Conservation (phyloP, 768 basidiomycete species). For the Tubosaeta sp. region DNA sequence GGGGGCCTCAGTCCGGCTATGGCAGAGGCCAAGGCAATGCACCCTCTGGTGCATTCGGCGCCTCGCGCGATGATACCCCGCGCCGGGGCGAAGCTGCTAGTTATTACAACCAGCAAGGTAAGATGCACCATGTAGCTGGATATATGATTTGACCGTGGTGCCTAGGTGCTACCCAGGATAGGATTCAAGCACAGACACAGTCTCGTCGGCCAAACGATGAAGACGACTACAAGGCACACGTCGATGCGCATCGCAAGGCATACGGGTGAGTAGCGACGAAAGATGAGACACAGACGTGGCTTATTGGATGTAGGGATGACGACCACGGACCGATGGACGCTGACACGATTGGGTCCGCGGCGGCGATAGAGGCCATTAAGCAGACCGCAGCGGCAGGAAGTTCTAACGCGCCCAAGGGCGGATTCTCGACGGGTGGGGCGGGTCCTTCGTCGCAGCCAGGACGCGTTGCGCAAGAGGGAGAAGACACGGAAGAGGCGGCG, state of each 20-base stretch:
- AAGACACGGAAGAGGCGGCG: slow-evolving; percentile 1
- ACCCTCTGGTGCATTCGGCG: slow-evolving; percentile 17
- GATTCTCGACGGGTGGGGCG: slow-evolving; percentile 5
- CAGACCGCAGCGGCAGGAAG: slow-evolving; percentile 15
- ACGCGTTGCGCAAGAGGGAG: background rate
- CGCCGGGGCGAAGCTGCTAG: slow-evolving; percentile 15
- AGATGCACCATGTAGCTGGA: background rate
- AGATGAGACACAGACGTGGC: background rate
- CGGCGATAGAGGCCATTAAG: slow-evolving; percentile 30
- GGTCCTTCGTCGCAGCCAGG: slow-evolving; percentile 1
- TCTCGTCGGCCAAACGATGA: slow-evolving; percentile 1
- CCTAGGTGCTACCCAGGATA: slow-evolving; percentile 21
- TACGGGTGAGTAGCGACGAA: slow-evolving; percentile 22
- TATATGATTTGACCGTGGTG: slow-evolving; percentile 1
- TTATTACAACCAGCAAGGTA: slow-evolving; percentile 17
- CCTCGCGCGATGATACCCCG: slow-evolving; percentile 7
- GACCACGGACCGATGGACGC: slow-evolving; percentile 25
- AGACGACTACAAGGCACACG: slow-evolving; percentile 15
- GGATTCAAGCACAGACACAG: slow-evolving; percentile 15
- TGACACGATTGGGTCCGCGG: slow-evolving; percentile 26
- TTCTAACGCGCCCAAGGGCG: slow-evolving; percentile 17
- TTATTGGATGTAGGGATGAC: slow-evolving; percentile 6
- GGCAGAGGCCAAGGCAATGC: slow-evolving; percentile 4
- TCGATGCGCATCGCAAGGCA: slow-evolving; percentile 29
- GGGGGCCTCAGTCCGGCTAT: slow-evolving; percentile 1